These are phyloP conservation scores for Xylaria sp. DNA, from an alignment of 2,329 filamentous ascomycete genomes.

Conservation along the genomic window DNA sequence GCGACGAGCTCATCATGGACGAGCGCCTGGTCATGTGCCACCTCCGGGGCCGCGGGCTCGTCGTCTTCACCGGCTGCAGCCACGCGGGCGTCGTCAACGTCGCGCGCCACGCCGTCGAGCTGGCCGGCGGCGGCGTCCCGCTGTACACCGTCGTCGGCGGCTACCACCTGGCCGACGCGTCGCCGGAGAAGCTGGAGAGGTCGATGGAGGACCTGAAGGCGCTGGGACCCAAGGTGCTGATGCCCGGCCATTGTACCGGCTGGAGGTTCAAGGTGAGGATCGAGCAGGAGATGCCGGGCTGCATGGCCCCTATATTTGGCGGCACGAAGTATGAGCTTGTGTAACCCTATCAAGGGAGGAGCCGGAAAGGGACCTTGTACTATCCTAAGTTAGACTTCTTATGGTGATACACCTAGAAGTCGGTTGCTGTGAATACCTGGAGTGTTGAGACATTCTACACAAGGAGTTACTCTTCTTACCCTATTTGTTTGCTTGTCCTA, in stretches of 20 bases:
- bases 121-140: slow-evolving; percentile 41
- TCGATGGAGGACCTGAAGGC: slow-evolving; percentile 52
- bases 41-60: slow-evolving; percentile 54
- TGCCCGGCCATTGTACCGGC: slow-evolving; percentile 59
- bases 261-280: slow-evolving; percentile 58
- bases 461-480: no score
- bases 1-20: slow-evolving; percentile 53
- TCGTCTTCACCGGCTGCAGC: slow-evolving; percentile 59
- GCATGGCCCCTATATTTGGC: slow-evolving; percentile 53
- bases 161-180: slow-evolving; percentile 54
- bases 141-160: slow-evolving; percentile 56
- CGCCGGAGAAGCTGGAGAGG: slow-evolving; percentile 45
- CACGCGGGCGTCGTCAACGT: slow-evolving; percentile 59
- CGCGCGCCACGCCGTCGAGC: slow-evolving; percentile 47
- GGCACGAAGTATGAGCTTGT: slow-evolving; percentile 44
- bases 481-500: no score
- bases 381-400: no score
- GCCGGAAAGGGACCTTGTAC: no score
- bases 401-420: no score
- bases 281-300: slow-evolving; percentile 53
- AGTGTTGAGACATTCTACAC: no score
- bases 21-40: slow-evolving; percentile 58
- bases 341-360: not conserved
- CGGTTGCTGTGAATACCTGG: no score
- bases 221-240: slow-evolving; percentile 50